Percentiles rank a stretch among this genome's conserved stretches.
Evolutionary conservation across 2,329 filamentous ascomycete genomes (phyloP).

Genomic region (Talaromyces sp.): DNA sequence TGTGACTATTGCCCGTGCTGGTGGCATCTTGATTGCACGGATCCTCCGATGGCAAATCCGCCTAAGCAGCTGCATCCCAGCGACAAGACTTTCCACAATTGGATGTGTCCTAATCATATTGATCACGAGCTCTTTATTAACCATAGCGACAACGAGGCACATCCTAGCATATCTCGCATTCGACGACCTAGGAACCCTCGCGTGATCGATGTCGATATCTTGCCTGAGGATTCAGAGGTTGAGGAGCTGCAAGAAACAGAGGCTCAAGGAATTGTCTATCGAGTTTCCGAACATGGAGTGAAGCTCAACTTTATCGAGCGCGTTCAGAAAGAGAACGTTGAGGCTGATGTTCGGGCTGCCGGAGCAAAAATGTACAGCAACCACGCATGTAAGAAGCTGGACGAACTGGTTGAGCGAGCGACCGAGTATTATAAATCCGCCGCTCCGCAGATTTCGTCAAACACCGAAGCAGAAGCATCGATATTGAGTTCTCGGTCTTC

Average conservation of each 20-base stretch:
- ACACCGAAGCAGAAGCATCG: conserved; percentile 13
- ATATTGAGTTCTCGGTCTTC: conserved; percentile 22
- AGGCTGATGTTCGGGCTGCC: conserved; percentile 16
- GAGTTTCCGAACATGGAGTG: conserved; percentile 59
- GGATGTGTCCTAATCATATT: conserved; percentile 84
- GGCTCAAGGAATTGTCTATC: conserved; percentile 61
- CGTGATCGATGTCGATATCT: conserved; percentile 63
- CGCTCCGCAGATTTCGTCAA: conserved; percentile 14
- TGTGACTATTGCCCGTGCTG: conserved; percentile 77
- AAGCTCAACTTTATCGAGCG: conserved; percentile 67
- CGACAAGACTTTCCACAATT: conserved; percentile 60
- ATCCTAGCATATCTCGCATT: conserved; percentile 29
- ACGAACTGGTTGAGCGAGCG: conserved; percentile 21
- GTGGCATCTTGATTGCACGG: conserved; percentile 91
- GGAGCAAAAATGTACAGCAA: conserved; percentile 19
- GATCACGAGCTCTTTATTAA: conserved; percentile 60
- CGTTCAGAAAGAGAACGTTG: conserved; percentile 42
- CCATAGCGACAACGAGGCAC: conserved; percentile 49
- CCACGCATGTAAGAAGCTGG: conserved; percentile 20
- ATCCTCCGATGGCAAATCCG: conserved; percentile 75
- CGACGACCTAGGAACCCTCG: conserved; percentile 42
- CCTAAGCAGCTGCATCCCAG: conserved; percentile 52
- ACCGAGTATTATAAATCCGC: conserved; percentile 19
- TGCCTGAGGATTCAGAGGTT: conserved; percentile 51
- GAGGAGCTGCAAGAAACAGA: conserved; percentile 54